Evolutionary conservation across 352 stramenopile genomes (phyloP).

Genomic region (Phytophthora pini): DNA sequence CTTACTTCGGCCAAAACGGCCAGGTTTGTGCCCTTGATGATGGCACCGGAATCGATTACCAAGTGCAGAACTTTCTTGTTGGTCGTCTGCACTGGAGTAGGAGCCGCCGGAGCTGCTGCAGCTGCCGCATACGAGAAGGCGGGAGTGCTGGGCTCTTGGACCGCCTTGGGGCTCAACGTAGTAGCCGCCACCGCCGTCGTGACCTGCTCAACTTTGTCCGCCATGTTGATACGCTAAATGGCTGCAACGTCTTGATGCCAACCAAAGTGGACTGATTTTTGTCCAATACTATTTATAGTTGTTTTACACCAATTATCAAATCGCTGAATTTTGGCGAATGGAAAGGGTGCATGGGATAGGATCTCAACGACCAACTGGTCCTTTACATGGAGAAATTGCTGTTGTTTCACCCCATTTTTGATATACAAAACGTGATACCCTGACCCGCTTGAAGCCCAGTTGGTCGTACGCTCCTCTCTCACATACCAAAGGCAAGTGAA

Average conservation of each 20-base stretch:
- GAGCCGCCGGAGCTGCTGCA: conserved; percentile 8
- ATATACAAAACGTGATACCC: conserved; percentile 4
- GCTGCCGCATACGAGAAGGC: conserved; percentile 14
- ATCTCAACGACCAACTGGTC: conserved; percentile 22
- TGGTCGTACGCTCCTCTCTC: conserved; percentile 18
- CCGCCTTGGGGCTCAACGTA: conserved; percentile 18
- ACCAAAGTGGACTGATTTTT: conserved; percentile 37
- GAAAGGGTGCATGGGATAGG: background rate
- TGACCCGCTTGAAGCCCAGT: conserved; percentile 24
- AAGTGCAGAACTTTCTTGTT: conserved; percentile 81
- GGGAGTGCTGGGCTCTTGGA: background rate
- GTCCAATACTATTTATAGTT: conserved; percentile 29
- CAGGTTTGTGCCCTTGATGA: conserved; percentile 89
- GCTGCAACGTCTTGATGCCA: conserved; percentile 40
- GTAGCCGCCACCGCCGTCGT: conserved; percentile 23
- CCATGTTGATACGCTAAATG: conserved; percentile 31
- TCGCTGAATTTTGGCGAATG: conserved; percentile 24
- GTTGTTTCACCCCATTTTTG: conserved; percentile 31
- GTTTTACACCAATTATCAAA: conserved; percentile 11
- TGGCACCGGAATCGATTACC: conserved; percentile 86
- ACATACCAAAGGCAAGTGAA: conserved; percentile 47
- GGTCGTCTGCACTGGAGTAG: conserved; percentile 7
- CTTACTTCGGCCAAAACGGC: conserved; percentile 72
- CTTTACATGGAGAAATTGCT: background rate
- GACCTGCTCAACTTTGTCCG: conserved; percentile 33